Percentiles rank a stretch among this genome's conserved stretches.
Conservation (phyloP, 176 grass and related monocot genomes). For the Melocanna baccifera region DNA sequence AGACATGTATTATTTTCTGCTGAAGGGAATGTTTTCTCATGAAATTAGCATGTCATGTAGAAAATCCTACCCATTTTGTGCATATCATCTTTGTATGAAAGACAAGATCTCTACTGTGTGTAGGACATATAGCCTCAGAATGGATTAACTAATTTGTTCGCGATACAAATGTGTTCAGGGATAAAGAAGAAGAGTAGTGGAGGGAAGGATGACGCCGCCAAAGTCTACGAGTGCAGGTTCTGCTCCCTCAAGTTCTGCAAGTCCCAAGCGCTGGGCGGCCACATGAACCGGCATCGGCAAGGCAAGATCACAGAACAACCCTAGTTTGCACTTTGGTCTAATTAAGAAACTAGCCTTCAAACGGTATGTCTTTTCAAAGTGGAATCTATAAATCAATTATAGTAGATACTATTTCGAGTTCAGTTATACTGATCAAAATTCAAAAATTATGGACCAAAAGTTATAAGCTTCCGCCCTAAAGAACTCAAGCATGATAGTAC, state of each 20-base stretch:
- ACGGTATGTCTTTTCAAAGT: no score
- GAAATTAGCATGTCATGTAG: neutral
- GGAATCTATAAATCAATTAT: no score
- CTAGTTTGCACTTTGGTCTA: neutral
- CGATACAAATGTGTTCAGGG: constrained; percentile 40
- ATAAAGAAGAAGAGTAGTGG: constrained; percentile 72
- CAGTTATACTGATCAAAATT: no score
- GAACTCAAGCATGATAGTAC: no score
- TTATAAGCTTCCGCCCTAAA: no score
- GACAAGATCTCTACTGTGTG: neutral
- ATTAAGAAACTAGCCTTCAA: neutral
- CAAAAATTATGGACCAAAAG: no score
- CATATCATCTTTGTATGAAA: neutral
- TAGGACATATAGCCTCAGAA: neutral
- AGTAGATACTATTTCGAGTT: no score
- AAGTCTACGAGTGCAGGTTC: constrained; percentile 92
- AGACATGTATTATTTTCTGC: neutral
- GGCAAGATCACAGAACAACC: constrained; percentile 42
- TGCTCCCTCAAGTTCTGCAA: constrained; percentile 96
- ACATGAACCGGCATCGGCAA: constrained; percentile 98
- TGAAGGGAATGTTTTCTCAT: neutral
- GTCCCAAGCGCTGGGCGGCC: constrained; percentile 95
- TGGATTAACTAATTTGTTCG: neutral
- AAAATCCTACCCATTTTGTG: neutral
- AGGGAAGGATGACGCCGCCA: constrained; percentile 67